These are phyloP conservation scores for Elsinoe perseae DNA, from an alignment of 2,329 filamentous ascomycete genomes.

Conservation along the genomic window DNA sequence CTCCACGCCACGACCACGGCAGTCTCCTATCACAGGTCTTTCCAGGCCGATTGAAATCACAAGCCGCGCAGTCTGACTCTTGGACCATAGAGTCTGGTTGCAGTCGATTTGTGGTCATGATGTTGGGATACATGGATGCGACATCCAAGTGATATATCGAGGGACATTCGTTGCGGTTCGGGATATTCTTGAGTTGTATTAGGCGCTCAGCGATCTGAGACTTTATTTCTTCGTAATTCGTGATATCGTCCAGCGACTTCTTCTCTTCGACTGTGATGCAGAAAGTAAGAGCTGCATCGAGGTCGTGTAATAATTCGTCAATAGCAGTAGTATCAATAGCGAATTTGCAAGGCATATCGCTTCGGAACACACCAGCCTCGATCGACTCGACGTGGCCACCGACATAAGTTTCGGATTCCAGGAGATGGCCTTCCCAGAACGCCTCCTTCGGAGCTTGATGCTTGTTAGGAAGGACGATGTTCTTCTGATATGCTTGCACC, in stretches of 20 bases:
- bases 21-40: slow-evolving; percentile 93
- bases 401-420: slow-evolving; percentile 96
- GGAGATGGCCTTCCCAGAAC: slow-evolving; percentile 92
- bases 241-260: slow-evolving; percentile 44
- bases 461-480: slow-evolving; percentile 93
- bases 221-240: slow-evolving; percentile 57
- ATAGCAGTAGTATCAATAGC: slow-evolving; percentile 80
- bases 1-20: slow-evolving; percentile 97
- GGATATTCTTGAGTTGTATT: slow-evolving; percentile 66
- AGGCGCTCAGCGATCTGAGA: slow-evolving; percentile 69
- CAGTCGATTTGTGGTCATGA: slow-evolving; percentile 97
- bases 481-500: slow-evolving; percentile 91
- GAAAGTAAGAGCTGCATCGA: slow-evolving; percentile 84
- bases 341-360: slow-evolving; percentile 93
- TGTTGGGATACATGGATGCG: slow-evolving; percentile 99
- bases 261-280: slow-evolving; percentile 52
- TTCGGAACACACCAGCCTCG: slow-evolving; percentile 91
- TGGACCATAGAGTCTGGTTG: slow-evolving; percentile 99
- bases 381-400: slow-evolving; percentile 99
- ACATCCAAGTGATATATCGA: slow-evolving; percentile 98
- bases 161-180: slow-evolving; percentile 75
- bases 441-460: slow-evolving; percentile 83
- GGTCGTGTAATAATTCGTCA: slow-evolving; percentile 76
- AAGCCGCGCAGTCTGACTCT: slow-evolving; percentile 91
- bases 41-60: slow-evolving; percentile 94